Conservation (phyloP, 352 stramenopile genomes). For the Phytophthora macrochlamydospora region DNA sequence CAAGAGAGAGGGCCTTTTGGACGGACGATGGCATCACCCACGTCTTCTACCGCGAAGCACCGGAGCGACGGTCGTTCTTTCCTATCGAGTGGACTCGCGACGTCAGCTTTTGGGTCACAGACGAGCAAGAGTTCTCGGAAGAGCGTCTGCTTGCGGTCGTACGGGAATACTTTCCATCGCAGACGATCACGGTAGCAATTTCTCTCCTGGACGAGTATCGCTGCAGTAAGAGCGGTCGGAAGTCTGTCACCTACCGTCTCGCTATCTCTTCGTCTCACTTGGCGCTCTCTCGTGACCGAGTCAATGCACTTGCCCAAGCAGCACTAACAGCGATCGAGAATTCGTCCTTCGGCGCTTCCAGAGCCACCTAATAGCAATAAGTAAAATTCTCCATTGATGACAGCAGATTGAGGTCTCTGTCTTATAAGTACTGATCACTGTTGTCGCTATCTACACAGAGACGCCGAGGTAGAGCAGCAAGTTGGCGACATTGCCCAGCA, state of each 20-base stretch:
- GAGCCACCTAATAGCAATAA: constrained; percentile 29
- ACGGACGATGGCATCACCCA: constrained; percentile 69
- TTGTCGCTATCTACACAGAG: constrained; percentile 27
- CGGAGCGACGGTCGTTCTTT: constrained; percentile 46
- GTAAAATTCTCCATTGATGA: constrained; percentile 8
- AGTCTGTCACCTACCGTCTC: constrained; percentile 68
- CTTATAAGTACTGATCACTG: constrained; percentile 16
- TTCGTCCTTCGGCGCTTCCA: constrained; percentile 63
- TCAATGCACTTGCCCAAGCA: constrained; percentile 47
- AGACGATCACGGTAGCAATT: constrained; percentile 38
- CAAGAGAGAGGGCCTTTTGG: constrained; percentile 77
- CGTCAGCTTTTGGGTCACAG: constrained; percentile 80
- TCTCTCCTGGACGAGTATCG: constrained; percentile 66
- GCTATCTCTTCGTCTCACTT: constrained; percentile 40
- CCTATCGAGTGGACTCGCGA: constrained; percentile 68
- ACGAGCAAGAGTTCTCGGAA: constrained; percentile 57
- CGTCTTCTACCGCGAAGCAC: constrained; percentile 63
- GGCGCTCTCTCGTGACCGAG: constrained; percentile 53
- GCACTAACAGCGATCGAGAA: constrained; percentile 53
- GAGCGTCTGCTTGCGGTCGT: constrained; percentile 49
- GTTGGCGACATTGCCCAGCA: constrained; percentile 80
- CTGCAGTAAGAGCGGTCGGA: constrained; percentile 51
- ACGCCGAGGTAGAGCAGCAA: constrained; percentile 78
- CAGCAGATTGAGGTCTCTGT: constrained; percentile 10
- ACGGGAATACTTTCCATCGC: constrained; percentile 45